These are phyloP conservation scores for Fusarium sp. DNA, from an alignment of 2,329 filamentous ascomycete genomes.

Conservation along the genomic window DNA sequence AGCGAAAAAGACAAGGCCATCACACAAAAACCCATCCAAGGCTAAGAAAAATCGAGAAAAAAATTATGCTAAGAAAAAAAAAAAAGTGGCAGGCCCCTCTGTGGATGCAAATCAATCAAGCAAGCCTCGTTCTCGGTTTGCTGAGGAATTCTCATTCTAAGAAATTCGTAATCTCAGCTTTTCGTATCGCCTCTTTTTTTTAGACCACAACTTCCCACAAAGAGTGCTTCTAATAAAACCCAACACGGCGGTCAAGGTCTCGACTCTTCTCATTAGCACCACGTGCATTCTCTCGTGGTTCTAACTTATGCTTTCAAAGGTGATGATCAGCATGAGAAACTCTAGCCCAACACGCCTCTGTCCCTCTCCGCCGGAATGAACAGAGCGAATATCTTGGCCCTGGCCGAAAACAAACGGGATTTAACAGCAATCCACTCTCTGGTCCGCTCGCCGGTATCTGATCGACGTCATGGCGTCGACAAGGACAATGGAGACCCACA, in stretches of 20 bases:
- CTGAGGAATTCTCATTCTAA: slow-evolving; percentile 12
- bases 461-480: slow-evolving; percentile 41
- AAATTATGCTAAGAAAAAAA: background rate
- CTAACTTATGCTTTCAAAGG: slow-evolving; percentile 10
- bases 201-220: background rate
- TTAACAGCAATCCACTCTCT: slow-evolving; percentile 25
- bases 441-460: slow-evolving; percentile 28
- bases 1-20: slow-evolving; percentile 5
- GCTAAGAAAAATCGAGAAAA: slow-evolving; percentile 1
- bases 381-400: slow-evolving; percentile 3
- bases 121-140: background rate
- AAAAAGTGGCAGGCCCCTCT: background rate
- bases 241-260: slow-evolving; percentile 1
- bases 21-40: background rate
- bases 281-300: slow-evolving; percentile 21
- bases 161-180: slow-evolving; percentile 17
- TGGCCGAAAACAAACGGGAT: slow-evolving; percentile 22
- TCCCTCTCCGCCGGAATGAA: slow-evolving; percentile 7
- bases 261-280: slow-evolving; percentile 12
- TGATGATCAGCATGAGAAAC: slow-evolving; percentile 29
- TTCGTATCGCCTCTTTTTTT: slow-evolving; percentile 4
- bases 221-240: background rate
- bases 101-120: background rate
- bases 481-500: slow-evolving; percentile 21
- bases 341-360: slow-evolving; percentile 20